A percentile compares a stretch with the other conserved stretches of the same genome.
Evolutionary conservation across 1,284 basidiomycete genomes (phyloP).

Genomic region (Cryptococcus sp.): DNA sequence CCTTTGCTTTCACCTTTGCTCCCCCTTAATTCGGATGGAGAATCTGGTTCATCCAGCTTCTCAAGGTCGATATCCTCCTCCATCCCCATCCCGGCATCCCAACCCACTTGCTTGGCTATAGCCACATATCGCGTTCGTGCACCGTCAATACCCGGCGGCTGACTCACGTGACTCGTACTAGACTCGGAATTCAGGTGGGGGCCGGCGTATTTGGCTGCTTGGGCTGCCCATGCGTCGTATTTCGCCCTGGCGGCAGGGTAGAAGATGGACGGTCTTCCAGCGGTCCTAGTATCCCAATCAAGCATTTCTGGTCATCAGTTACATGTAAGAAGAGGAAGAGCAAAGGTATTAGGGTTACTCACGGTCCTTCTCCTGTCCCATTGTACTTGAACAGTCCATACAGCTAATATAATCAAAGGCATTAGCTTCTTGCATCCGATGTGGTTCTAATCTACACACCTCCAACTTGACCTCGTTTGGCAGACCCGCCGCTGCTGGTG

Average conservation of each 20-base stretch:
- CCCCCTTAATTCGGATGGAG: neutral
- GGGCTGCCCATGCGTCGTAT: conserved; percentile 77
- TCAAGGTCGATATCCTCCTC: conserved; percentile 20
- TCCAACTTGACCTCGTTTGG: conserved; percentile 45
- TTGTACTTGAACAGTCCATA: conserved; percentile 83
- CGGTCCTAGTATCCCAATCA: conserved; percentile 27
- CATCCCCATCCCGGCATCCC: conserved; percentile 50
- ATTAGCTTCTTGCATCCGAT: no score
- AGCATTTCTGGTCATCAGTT: conserved; percentile 44
- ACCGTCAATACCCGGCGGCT: neutral
- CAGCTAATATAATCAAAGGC: conserved; percentile 56
- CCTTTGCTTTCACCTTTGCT: conserved; percentile 20
- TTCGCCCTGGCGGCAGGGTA: conserved; percentile 78
- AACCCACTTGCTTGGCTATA: conserved; percentile 69
- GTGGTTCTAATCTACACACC: conserved; percentile 30
- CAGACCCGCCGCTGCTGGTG: conserved; percentile 32
- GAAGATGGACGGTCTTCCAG: conserved; percentile 77
- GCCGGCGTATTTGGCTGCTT: conserved; percentile 58
- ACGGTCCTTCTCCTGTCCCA: conserved; percentile 53
- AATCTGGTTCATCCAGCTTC: conserved; percentile 43
- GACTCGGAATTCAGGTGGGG: neutral
- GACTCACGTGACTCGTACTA: conserved; percentile 54
- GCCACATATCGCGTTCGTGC: conserved; percentile 63
- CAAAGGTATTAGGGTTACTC: conserved; percentile 9
- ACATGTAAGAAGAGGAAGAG: neutral